Conservation (phyloP, 495 filamentous ascomycete genomes). For the Physcia stellaris region DNA sequence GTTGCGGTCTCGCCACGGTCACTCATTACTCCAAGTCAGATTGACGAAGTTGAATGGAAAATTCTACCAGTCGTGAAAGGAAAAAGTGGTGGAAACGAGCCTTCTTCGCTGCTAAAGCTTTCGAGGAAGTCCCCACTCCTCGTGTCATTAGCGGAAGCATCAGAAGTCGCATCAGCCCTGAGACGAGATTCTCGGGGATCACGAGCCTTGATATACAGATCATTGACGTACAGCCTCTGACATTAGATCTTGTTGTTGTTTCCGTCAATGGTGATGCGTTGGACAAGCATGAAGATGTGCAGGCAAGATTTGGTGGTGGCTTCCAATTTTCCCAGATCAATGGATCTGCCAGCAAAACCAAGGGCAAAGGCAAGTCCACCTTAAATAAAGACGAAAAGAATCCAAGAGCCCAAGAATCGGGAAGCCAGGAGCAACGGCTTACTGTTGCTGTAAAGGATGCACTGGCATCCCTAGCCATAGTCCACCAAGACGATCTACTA, state of each 20-base stretch:
- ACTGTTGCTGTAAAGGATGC: conserved; percentile 68
- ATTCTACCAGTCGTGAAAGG: conserved; percentile 76
- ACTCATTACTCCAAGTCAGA: conserved; percentile 37
- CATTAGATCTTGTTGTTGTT: conserved; percentile 73
- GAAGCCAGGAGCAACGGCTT: conserved; percentile 49
- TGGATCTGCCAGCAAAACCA: conserved; percentile 26
- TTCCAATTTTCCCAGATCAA: conserved; percentile 29
- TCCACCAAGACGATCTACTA: conserved; percentile 74
- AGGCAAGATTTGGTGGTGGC: conserved; percentile 48
- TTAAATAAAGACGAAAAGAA: conserved; percentile 6
- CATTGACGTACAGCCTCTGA: conserved; percentile 64
- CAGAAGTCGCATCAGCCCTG: conserved; percentile 40
- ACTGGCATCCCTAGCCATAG: conserved; percentile 51
- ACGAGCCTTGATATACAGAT: conserved; percentile 60
- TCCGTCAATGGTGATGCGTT: conserved; percentile 66
- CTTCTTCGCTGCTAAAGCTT: conserved; percentile 58
- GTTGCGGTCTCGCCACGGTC: conserved; percentile 75
- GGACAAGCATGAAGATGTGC: conserved; percentile 45
- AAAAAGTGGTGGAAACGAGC: no score
- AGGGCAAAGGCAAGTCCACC: conserved; percentile 17
- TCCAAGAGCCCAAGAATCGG: conserved; percentile 23
- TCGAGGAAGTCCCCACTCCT: conserved; percentile 67
- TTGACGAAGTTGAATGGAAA: conserved; percentile 72
- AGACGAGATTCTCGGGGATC: conserved; percentile 24
- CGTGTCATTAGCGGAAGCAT: conserved; percentile 62